Base-by-base conservation (phyloP, 805 yeast genomes). In the Yamadazyma laniorum region DNA sequence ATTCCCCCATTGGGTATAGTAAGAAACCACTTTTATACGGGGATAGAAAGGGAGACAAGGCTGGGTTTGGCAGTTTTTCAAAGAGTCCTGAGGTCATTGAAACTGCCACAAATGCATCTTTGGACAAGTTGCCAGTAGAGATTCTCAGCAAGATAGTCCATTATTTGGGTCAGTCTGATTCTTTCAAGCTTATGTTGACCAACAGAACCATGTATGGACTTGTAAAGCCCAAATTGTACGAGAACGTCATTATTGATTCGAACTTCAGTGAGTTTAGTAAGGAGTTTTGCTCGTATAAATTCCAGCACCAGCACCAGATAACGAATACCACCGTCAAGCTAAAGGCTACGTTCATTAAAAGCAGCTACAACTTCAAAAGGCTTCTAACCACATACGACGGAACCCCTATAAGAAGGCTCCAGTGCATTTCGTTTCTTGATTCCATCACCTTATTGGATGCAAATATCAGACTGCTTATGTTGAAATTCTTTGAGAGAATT, bases 361-460 rank as follows among this genome's bases (percentile, higher is more conserved):
- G 63, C 42, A 54, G 63, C 11, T 67, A 62, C 52, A 69, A 61
- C 35, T 57, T 73, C 34, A 67, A 68, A 45, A 54, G 51, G 30
- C 63, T 71, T 29, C 47, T 70, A 31, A 43, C 42, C 14, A 29
- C 44, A 6, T 49, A 50, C 29, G 42, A 46, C 4, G 41, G 38
- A 9, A 21, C 33, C 8, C 33, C 19, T 7, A 51, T 66, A 3
- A 47, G 48, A 29, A 44, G 49, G 12, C 45, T 74, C 16, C 61
- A 56, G 32, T 58, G 69, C 34, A 49, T 63, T 2, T 51, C 53
- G 17, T 45, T 74, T 4, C 78, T 77, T 0, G 74, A 70, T 42
- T 66, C 72, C 17, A 57, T 70, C 18, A 61, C 64, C 29, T 52
- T 61, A 0, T 56, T 58, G 40, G 71, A 70, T 33, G 43, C 51